Evolutionary conservation across 306 rosid species (phyloP).

Genomic region (Dicorynia guianensis): DNA sequence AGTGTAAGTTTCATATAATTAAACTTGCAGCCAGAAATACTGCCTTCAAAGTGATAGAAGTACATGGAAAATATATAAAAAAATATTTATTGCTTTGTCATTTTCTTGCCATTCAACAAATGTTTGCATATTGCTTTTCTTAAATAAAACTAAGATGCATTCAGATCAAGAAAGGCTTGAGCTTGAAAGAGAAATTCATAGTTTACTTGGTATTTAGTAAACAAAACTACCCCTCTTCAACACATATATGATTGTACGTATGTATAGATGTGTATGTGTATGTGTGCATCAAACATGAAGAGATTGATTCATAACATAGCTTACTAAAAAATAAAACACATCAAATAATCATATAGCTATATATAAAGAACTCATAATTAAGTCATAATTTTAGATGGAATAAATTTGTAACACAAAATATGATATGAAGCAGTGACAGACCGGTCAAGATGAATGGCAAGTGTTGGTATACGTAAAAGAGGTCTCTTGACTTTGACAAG

Average conservation of each 20-base stretch:
- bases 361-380: not conserved
- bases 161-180: not conserved
- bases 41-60: not conserved
- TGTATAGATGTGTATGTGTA: not conserved
- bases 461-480: conserved; percentile 85
- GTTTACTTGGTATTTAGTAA: not conserved
- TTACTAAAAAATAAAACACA: not conserved
- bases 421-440: conserved; percentile 44
- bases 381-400: not conserved
- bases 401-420: conserved; percentile 7
- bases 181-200: not conserved
- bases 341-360: not conserved
- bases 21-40: not conserved
- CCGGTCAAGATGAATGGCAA: conserved; percentile 99
- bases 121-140: not conserved
- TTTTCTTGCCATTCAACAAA: not conserved
- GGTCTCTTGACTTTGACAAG: conserved; percentile 92
- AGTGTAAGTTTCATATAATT: not conserved
- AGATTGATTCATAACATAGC: not conserved
- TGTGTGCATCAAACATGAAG: not conserved
- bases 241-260: too few species aligned
- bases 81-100: too few species aligned
- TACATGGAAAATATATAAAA: not conserved
- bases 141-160: not conserved
- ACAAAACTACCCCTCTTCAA: not conserved